Conservation (phyloP, 768 basidiomycete species). For the Ramaria sp. region DNA sequence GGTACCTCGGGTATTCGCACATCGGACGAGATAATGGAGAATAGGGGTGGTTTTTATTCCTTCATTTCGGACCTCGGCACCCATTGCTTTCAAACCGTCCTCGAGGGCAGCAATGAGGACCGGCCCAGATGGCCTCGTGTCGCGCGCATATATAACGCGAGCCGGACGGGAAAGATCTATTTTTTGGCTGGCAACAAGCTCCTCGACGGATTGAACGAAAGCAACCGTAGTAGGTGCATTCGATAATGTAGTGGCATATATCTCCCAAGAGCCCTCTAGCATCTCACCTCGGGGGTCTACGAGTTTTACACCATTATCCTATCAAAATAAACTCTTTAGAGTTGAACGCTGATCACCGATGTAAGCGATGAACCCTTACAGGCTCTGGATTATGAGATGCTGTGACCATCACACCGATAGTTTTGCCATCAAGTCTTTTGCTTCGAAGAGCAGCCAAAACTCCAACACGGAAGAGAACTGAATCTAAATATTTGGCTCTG, state of each 20-base stretch:
- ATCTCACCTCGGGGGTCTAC: conserved; percentile 97
- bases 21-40: conserved; percentile 87
- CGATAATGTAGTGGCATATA: conserved; percentile 73
- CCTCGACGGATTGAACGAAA: conserved; percentile 54
- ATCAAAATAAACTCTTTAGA: background rate
- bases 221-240: conserved; percentile 69
- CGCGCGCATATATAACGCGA: conserved; percentile 80
- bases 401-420: conserved; percentile 97
- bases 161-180: conserved; percentile 76
- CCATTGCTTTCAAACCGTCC: conserved; percentile 71
- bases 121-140: conserved; percentile 84
- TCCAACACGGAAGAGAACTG: conserved; percentile 90
- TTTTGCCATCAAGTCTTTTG: conserved; percentile 82
- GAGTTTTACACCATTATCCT: conserved; percentile 99
- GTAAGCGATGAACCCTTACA: conserved; percentile 30
- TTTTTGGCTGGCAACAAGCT: conserved; percentile 48
- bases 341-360: background rate
- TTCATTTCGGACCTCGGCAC: conserved; percentile 56
- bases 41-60: conserved; percentile 91
- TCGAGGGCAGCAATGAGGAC: conserved; percentile 66
- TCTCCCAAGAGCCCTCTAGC: conserved; percentile 90
- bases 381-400: conserved; percentile 99
- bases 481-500: conserved; percentile 66
- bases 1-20: conserved; percentile 78
- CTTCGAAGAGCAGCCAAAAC: conserved; percentile 84